Conservation (phyloP, 768 basidiomycete species). For the Pisolithus microcarpus region DNA sequence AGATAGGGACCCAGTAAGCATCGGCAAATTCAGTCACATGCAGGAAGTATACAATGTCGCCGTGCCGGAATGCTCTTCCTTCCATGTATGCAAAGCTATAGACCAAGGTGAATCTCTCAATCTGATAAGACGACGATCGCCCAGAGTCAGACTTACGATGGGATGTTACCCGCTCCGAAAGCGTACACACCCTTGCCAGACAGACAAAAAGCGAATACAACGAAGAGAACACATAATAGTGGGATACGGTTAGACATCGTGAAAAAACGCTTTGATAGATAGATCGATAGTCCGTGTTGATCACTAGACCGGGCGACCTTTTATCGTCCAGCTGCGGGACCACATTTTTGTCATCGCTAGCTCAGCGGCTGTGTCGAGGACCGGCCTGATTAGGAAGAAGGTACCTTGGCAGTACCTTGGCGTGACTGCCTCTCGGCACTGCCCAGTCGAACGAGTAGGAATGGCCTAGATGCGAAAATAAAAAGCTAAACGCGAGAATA, state of each 20-base stretch:
- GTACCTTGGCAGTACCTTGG: too few species aligned
- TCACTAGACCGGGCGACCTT: too few species aligned
- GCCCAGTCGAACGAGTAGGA: not conserved
- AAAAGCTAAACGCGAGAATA: too few species aligned
- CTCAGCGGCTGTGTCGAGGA: too few species aligned
- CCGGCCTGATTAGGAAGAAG: too few species aligned
- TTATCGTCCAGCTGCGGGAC: too few species aligned
- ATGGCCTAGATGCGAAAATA: too few species aligned
- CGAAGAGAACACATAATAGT: slow-evolving; percentile 39
- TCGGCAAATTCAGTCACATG: slow-evolving; percentile 5
- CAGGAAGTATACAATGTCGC: slow-evolving; percentile 58
- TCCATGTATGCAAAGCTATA: slow-evolving; percentile 77
- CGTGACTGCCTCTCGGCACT: too few species aligned
- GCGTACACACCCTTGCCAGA: slow-evolving; percentile 55
- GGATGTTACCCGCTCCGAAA: slow-evolving; percentile 85
- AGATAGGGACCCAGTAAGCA: slow-evolving; percentile 14
- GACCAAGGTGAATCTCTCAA: not conserved
- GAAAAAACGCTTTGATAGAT: not conserved
- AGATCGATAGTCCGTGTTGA: not conserved
- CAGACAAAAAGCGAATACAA: slow-evolving; percentile 50
- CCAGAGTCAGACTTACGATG: slow-evolving; percentile 39
- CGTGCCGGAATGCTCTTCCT: slow-evolving; percentile 79
- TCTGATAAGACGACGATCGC: not conserved
- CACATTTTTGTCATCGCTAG: too few species aligned
- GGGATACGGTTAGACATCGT: slow-evolving; percentile 22